Base-by-base conservation (phyloP, 179 eudicot species). In the Spergularia azorica region DNA sequence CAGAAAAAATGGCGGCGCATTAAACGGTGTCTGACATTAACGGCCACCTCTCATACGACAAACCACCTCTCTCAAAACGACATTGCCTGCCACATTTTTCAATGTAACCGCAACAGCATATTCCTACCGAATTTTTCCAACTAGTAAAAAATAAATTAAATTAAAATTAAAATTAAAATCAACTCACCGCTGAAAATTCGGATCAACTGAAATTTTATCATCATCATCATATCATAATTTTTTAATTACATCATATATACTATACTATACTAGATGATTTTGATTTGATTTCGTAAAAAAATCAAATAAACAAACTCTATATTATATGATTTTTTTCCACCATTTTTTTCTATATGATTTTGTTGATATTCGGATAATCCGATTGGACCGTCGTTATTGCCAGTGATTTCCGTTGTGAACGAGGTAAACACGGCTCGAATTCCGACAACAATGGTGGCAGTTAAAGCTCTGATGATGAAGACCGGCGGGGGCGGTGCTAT, bases 321-420 rank as follows among this genome's bases (percentile, higher is more conserved):
- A 66, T 39, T 50, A 66, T 39, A 66, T 41, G 39, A 17, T 15
- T 58, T 13, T 18, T 26, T 12, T 15, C 32, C 32, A 26, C 32
- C 32, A 26, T 12, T 15, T 46, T 12, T 32, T 36, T 59, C 66
- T 51, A 36, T 61, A 3, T 58, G 16, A 36, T 18, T 43, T 18
- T 50, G 15, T 18, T 46, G 18, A 13, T 46, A 55, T 17, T 51
- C 55, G 4, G 17, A 69, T 39, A 48, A 16, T 21, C 8, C 73
- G 13, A 26, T 26, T 26, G 32, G 32, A 26, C 32, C 32, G 32
- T 8, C 36, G 71, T 60, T 90, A 87, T 85, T 88, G 97, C 89
- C 91, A 85, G 71, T 87, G 84, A 77, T 84, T 86, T 39, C 88
- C 92, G 41, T 83, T 86, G 63, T 88, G 90, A 70, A 83, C 55